A percentile compares a stretch with the other conserved stretches of the same genome.
Conservation (phyloP, 2,329 filamentous ascomycete genomes). For the Aspergillus udagawae region DNA sequence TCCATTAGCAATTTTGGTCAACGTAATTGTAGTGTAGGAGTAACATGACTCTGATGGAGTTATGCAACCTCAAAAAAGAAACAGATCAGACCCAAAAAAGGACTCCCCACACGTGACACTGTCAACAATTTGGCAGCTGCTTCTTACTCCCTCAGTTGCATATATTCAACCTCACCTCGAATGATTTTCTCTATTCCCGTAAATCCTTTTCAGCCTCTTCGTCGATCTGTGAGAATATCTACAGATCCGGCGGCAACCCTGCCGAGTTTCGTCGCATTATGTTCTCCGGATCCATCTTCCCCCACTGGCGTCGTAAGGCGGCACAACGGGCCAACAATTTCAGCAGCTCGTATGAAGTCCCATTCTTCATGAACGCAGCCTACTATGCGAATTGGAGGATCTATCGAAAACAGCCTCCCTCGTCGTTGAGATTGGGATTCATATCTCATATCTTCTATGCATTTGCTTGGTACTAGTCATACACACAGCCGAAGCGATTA, state of each 20-base stretch:
- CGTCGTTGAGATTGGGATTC: constrained; percentile 68
- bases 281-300: constrained; percentile 20
- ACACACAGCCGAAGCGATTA: constrained; percentile 10
- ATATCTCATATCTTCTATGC: constrained; percentile 81
- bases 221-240: not conserved
- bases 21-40: not conserved
- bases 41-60: not conserved
- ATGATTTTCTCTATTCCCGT: not conserved
- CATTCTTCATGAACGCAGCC: constrained; percentile 61
- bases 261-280: constrained; percentile 5
- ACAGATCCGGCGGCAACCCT: not conserved
- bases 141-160: not conserved
- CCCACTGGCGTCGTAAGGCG: constrained; percentile 23
- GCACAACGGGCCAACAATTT: constrained; percentile 20
- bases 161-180: constrained; percentile 1
- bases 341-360: constrained; percentile 30
- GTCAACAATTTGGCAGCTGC: constrained; percentile 9
- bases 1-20: not conserved
- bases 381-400: constrained; percentile 80
- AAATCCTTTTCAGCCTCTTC: not conserved
- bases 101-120: constrained; percentile 19
- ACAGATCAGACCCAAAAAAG: constrained; percentile 1
- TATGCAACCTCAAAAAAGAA: not conserved
- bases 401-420: constrained; percentile 69
- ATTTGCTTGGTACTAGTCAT: constrained; percentile 58